A percentile compares a stretch with the other conserved stretches of the same genome.
Evolutionary conservation across 208 protist species (phyloP).

Genomic region (Trichomonas tenax): DNA sequence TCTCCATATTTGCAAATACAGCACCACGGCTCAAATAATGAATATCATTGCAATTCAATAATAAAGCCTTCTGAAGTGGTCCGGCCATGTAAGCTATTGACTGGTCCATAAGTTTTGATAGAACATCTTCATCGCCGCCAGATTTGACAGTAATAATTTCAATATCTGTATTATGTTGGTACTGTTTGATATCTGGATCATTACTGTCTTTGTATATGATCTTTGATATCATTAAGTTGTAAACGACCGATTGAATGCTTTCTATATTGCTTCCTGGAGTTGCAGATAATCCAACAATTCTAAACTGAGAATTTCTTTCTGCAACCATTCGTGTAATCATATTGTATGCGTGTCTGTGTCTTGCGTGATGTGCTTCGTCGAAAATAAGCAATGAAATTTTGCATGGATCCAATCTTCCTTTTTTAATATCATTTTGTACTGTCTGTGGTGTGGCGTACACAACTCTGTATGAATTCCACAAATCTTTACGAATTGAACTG

Average conservation of each 20-base stretch:
- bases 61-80: neutral
- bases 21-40: neutral
- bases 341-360: conserved; percentile 33
- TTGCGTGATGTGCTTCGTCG: conserved; percentile 42
- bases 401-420: neutral
- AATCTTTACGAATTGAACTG: neutral
- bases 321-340: neutral
- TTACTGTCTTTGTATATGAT: neutral
- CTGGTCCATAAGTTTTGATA: neutral
- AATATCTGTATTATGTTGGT: conserved; percentile 4
- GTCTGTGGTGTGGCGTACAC: conserved; percentile 45
- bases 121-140: neutral
- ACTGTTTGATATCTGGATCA: conserved; percentile 23
- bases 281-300: conserved; percentile 40
- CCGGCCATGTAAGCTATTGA: neutral
- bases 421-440: conserved; percentile 36
- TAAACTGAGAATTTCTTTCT: neutral
- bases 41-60: neutral
- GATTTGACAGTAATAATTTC: neutral
- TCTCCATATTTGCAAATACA: neutral
- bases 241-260: conserved; percentile 28
- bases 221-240: conserved; percentile 27
- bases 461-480: conserved; percentile 28
- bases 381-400: conserved; percentile 33
- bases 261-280: conserved; percentile 36